Evolutionary conservation across 768 basidiomycete genomes (phyloP).

Genomic region (Asterophora parasitica): DNA sequence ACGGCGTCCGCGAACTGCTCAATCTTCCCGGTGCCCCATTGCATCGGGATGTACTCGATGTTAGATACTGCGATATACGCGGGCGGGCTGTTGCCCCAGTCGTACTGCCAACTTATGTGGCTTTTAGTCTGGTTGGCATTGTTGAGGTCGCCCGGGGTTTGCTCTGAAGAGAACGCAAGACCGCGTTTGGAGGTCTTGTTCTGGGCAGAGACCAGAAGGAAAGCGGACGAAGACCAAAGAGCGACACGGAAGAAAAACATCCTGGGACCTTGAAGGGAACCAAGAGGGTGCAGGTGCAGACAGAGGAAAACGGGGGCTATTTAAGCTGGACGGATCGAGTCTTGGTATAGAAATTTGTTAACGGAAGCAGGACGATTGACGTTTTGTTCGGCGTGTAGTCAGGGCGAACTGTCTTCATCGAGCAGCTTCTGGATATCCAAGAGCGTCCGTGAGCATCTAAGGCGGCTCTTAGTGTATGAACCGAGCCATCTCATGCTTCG

Average conservation of each 20-base stretch:
- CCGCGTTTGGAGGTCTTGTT: conserved; percentile 44
- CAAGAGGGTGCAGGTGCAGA: conserved; percentile 1
- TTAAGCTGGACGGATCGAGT: conserved; percentile 2
- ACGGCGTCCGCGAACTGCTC: conserved; percentile 35
- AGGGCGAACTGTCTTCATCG: conserved; percentile 35
- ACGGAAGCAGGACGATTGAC: conserved; percentile 27
- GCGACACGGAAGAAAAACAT: conserved; percentile 24
- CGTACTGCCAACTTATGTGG: conserved; percentile 46
- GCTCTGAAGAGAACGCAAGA: conserved; percentile 35
- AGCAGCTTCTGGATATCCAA: conserved; percentile 9
- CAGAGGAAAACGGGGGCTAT: conserved; percentile 8
- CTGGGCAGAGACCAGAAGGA: conserved; percentile 13
- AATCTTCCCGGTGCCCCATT: conserved; percentile 42
- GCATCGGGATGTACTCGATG: conserved; percentile 48
- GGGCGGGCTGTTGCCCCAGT: conserved; percentile 47
- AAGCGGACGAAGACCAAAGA: conserved; percentile 27
- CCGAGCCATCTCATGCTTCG: too few relatives aligned
- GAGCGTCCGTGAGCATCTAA: neutral
- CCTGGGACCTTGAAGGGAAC: conserved; percentile 10
- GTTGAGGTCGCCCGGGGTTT: conserved; percentile 36
- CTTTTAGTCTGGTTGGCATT: conserved; percentile 43
- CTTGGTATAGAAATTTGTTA: neutral
- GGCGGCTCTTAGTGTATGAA: neutral
- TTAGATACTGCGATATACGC: conserved; percentile 37
- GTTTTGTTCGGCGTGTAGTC: conserved; percentile 25